phyloP scores from a whole-genome alignment of 306 rosid species.

The Lathyrus aphaca region DNA sequence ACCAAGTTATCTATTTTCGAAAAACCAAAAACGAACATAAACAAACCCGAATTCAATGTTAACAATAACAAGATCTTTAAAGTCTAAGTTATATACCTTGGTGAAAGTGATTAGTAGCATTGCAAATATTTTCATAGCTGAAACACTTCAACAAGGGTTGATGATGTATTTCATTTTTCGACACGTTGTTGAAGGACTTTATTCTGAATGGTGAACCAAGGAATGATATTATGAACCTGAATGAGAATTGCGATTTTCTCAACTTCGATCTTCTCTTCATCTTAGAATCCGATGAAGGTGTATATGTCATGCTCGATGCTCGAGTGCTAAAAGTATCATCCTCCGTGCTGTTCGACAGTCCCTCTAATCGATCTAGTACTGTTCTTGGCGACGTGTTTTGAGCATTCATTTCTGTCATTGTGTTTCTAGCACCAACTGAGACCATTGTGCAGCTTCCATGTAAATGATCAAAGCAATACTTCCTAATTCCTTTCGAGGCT shows the following conservation, averaged over 20 bases:
- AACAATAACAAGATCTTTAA: no score
- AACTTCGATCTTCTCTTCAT: constrained; percentile 40
- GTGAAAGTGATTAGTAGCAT: constrained; percentile 73
- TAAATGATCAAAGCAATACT: constrained; percentile 70
- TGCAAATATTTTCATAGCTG: constrained; percentile 67
- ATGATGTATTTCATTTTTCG: constrained; percentile 41
- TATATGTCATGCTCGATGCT: constrained; percentile 58
- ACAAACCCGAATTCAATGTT: constrained; percentile 2
- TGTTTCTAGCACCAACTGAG: constrained; percentile 50
- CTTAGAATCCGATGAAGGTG: constrained; percentile 44
- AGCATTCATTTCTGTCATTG: constrained; percentile 40
- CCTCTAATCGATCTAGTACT: constrained; percentile 52
- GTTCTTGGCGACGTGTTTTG: constrained; percentile 58
- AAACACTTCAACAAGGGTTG: constrained; percentile 78
- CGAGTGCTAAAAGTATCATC: constrained; percentile 68
- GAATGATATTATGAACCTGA: constrained; percentile 59
- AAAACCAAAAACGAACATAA: not conserved
- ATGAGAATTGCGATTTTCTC: constrained; percentile 58
- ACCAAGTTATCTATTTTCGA: constrained; percentile 63
- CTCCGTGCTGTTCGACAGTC: constrained; percentile 75
- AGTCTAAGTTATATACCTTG: constrained; percentile 55
- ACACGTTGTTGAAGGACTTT: constrained; percentile 36
- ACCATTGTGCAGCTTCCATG: constrained; percentile 64
- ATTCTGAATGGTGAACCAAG: constrained; percentile 77
- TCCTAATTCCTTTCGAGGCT: constrained; percentile 48